Conservation (phyloP, 2,329 filamentous ascomycete genomes). For the Exophiala aquamarina region DNA sequence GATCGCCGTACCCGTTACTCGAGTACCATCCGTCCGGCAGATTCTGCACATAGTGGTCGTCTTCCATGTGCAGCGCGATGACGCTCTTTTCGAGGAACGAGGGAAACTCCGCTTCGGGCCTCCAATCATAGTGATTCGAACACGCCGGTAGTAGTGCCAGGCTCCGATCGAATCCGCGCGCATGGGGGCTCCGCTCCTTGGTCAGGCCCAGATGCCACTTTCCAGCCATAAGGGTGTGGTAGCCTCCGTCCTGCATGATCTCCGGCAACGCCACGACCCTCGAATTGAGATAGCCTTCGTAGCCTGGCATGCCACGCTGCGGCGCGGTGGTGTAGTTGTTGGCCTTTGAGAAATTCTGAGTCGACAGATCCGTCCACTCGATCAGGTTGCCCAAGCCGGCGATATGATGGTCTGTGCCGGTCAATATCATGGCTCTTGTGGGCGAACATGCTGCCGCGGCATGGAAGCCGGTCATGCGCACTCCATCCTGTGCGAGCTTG, state of each 20-base stretch:
- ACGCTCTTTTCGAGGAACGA: slow-evolving; percentile 42
- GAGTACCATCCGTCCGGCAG: no score
- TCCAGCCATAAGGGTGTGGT: slow-evolving; percentile 61
- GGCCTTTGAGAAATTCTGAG: slow-evolving; percentile 54
- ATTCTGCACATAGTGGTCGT: slow-evolving; percentile 45
- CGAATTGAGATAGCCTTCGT: slow-evolving; percentile 65
- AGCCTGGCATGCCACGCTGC: slow-evolving; percentile 59
- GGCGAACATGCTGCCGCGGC: slow-evolving; percentile 66
- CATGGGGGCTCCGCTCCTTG: slow-evolving; percentile 55
- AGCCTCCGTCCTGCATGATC: slow-evolving; percentile 58
- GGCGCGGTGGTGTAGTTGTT: slow-evolving; percentile 55
- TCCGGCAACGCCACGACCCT: slow-evolving; percentile 60
- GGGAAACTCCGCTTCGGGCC: slow-evolving; percentile 42
- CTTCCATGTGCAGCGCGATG: slow-evolving; percentile 47
- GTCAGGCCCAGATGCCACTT: slow-evolving; percentile 65
- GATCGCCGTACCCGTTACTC: slow-evolving; percentile 53
- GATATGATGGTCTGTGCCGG: slow-evolving; percentile 51
- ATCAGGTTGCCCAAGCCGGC: slow-evolving; percentile 58
- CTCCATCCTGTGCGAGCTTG: slow-evolving; percentile 51
- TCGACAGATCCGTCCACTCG: slow-evolving; percentile 54
- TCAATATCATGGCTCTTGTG: slow-evolving; percentile 66
- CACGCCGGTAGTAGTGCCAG: slow-evolving; percentile 63
- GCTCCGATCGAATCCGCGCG: slow-evolving; percentile 59
- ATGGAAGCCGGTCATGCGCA: slow-evolving; percentile 66
- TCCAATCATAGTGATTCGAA: slow-evolving; percentile 58